Evolutionary conservation across 2,329 filamentous ascomycete genomes (phyloP).

Genomic region (Aspergillus brasiliensis): DNA sequence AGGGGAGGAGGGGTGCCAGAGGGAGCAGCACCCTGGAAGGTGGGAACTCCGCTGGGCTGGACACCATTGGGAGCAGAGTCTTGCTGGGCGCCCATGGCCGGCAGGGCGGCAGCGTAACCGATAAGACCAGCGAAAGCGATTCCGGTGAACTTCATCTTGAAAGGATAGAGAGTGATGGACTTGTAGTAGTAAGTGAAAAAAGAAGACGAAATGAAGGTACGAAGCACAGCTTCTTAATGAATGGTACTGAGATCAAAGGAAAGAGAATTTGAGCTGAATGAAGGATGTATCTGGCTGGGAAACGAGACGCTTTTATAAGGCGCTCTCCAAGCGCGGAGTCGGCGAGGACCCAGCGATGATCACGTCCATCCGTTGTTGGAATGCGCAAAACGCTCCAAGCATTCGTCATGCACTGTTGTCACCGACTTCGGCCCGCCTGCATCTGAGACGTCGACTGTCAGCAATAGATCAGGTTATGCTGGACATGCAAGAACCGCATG

Average conservation of each 20-base stretch:
- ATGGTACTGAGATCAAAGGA: neutral
- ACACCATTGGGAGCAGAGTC: neutral
- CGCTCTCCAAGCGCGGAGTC: neutral
- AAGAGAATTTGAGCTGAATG: neutral
- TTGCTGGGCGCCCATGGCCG: conserved; percentile 1
- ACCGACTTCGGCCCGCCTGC: neutral
- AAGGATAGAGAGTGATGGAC: neutral
- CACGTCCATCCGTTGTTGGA: neutral
- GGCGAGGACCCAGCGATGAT: neutral
- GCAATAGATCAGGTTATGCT: conserved; percentile 8
- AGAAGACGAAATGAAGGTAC: neutral
- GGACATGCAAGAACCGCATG: neutral
- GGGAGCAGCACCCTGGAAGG: conserved; percentile 1
- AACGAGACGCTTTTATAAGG: neutral
- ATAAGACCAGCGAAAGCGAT: conserved; percentile 1
- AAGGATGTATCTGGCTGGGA: neutral
- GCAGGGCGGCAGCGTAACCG: conserved; percentile 7
- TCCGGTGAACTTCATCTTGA: conserved; percentile 1
- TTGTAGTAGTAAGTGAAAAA: neutral
- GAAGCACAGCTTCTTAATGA: conserved; percentile 2
- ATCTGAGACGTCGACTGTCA: conserved; percentile 7
- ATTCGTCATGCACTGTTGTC: conserved; percentile 1
- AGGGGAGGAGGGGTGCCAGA: neutral
- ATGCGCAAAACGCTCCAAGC: neutral
- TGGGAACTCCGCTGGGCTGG: neutral